Evolutionary conservation across 257 asterid genomes (phyloP), one percentile per base, ranked within the genome.

Genomic region (Eucommia ulmoides): DNA sequence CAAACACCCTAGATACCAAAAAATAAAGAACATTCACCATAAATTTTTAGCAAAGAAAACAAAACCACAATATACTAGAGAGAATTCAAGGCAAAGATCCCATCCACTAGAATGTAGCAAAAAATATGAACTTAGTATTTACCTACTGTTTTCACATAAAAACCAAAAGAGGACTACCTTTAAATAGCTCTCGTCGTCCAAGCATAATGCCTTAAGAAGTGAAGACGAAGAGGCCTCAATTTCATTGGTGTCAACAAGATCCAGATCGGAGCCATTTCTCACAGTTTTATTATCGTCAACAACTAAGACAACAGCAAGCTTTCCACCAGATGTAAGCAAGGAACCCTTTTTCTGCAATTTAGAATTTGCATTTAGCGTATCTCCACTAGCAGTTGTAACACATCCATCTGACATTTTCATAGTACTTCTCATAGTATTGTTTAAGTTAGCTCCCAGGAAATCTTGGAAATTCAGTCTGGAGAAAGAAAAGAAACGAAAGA

Each of bases 321-420:
- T 82, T 23, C 98, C 98, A 54, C 52, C 63, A 53, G 81, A 65
- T 49, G 64, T 62, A 64, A 89, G 75, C 70, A 38, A 33, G 45
- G 46, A 60, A 38, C 96, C 94, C 53, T 62, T 76, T 55, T 60
- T 61, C 64, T 67, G 78, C 66, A 81, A 66, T 65, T 64, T 58
- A 55, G 24, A 11, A 71, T 42, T 63, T 44, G 56, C 52, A 51
- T 69, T 71, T 5, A 77, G 61, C 47, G 55, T 74, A 52, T 65
- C 59, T 33, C 49, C 63, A 29, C 54, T 61, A 52, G 64, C 76
- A 60, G 52, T 64, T 20, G 72, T 62, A 65, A 61, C 52, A 49
- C 59, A 57, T 56, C 55, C 56, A 35, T 63, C 74, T 22, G 74
- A 60, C 56, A 66, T 56, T 65, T 52, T 73, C 49, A 77, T 22